Conservation (phyloP, 441 rosid species). For the Populus tomentosa region DNA sequence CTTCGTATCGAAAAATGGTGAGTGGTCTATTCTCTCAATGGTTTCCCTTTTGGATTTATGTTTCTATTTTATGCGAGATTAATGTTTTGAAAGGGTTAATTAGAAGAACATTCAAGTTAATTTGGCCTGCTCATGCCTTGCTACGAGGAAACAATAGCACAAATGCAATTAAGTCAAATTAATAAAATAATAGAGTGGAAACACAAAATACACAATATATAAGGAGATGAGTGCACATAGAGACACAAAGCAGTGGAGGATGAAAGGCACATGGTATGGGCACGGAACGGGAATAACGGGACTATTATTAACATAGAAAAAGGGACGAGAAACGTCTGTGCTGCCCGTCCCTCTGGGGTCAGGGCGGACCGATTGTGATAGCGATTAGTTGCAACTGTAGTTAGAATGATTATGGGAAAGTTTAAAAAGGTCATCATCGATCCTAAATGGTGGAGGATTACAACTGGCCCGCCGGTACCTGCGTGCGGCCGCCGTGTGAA, state of each 20-base stretch:
- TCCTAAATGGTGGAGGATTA: not conserved
- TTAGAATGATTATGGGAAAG: not conserved
- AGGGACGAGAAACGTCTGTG: too few relatives aligned
- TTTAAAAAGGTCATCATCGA: not conserved
- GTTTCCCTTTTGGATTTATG: too few relatives aligned
- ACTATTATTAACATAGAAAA: too few relatives aligned
- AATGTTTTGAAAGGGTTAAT: too few relatives aligned
- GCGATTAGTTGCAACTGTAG: not conserved
- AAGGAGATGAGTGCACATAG: not conserved
- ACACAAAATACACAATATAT: not conserved
- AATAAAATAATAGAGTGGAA: not conserved
- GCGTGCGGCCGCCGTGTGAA: not conserved
- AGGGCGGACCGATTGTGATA: slow-evolving; percentile 1
- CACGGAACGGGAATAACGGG: not conserved
- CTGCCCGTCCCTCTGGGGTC: not conserved
- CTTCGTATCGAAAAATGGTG: too few relatives aligned
- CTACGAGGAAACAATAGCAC: not conserved
- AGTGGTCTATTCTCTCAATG: too few relatives aligned
- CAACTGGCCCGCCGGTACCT: not conserved
- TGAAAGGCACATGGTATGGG: not conserved
- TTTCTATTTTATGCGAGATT: too few relatives aligned
- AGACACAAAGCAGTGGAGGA: not conserved
- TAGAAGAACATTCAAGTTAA: not conserved
- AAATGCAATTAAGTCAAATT: slow-evolving; percentile 6
- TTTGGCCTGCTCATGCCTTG: not conserved